These are phyloP conservation scores for Paracoccidioides lutzii DNA, from an alignment of 2,329 filamentous ascomycete genomes.

Conservation along the genomic window DNA sequence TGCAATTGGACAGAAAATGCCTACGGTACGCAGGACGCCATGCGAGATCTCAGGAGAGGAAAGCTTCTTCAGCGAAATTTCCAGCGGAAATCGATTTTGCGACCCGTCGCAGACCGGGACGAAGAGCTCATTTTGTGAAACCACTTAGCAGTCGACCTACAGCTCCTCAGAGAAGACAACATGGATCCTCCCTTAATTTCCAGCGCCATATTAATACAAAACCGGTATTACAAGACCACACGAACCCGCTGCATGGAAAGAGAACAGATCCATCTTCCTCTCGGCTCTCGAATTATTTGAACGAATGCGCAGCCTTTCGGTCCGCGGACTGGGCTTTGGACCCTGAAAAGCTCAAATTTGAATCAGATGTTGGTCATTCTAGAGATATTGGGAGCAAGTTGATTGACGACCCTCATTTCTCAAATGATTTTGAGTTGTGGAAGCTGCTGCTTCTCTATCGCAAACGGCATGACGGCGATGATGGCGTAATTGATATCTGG, in stretches of 20 bases:
- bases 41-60: not conserved
- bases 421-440: constrained; percentile 32
- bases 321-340: constrained; percentile 8
- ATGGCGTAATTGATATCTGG: constrained; percentile 32
- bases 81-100: not conserved
- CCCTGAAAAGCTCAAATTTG: constrained; percentile 26
- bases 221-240: not conserved
- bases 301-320: constrained; percentile 4
- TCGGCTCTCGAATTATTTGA: constrained; percentile 7
- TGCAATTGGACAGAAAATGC: constrained; percentile 18
- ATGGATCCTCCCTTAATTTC: not conserved
- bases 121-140: not conserved
- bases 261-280: not conserved
- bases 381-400: constrained; percentile 25
- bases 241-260: not conserved
- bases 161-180: not conserved
- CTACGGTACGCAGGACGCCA: constrained; percentile 18
- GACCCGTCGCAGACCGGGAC: not conserved
- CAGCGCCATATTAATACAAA: not conserved
- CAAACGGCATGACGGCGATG: constrained; percentile 30
- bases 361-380: constrained; percentile 30
- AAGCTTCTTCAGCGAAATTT: not conserved
- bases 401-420: constrained; percentile 22
- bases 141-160: not conserved
- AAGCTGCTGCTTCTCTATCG: constrained; percentile 32